Percentiles rank a stretch among this genome's conserved stretches.
phyloP scores from a whole-genome alignment of 306 rosid genomes.

The Trifolium dubium region DNA sequence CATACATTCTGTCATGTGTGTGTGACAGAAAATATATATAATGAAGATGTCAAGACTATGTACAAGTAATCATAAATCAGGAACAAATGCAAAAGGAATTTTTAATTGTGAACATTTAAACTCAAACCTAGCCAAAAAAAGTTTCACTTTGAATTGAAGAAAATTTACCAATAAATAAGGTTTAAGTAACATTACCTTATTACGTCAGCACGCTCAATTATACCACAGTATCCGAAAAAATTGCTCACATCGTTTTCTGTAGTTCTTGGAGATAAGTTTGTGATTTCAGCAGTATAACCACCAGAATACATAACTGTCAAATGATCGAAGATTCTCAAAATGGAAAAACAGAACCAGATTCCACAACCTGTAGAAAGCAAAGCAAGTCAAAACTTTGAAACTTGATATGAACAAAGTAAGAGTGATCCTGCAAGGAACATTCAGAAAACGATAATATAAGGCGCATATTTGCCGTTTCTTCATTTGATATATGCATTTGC shows the following conservation, averaged over 20 bases:
- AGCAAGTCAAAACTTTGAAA: conserved; percentile 34
- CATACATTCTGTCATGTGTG: no score
- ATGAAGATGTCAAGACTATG: no score
- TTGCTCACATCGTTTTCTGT: conserved; percentile 71
- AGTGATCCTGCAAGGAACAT: conserved; percentile 22
- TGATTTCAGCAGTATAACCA: conserved; percentile 80
- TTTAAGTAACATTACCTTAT: conserved; percentile 57
- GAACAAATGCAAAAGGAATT: background rate
- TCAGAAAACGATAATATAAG: conserved; percentile 23
- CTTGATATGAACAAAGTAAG: conserved; percentile 14
- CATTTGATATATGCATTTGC: conserved; percentile 28
- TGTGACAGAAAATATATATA: no score
- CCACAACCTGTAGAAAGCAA: conserved; percentile 46
- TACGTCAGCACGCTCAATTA: conserved; percentile 75
- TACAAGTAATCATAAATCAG: no score
- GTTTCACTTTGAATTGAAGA: background rate
- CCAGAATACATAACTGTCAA: conserved; percentile 59
- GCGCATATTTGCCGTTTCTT: conserved; percentile 22
- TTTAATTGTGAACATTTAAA: conserved; percentile 13
- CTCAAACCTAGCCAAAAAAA: conserved; percentile 1
- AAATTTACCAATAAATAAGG: conserved; percentile 41
- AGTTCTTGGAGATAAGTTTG: conserved; percentile 76
- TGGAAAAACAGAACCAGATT: conserved; percentile 27
- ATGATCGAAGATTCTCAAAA: conserved; percentile 37
- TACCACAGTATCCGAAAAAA: conserved; percentile 80